Base-by-base conservation (phyloP, 2,329 filamentous ascomycete genomes). In the Colletotrichum sp. region DNA sequence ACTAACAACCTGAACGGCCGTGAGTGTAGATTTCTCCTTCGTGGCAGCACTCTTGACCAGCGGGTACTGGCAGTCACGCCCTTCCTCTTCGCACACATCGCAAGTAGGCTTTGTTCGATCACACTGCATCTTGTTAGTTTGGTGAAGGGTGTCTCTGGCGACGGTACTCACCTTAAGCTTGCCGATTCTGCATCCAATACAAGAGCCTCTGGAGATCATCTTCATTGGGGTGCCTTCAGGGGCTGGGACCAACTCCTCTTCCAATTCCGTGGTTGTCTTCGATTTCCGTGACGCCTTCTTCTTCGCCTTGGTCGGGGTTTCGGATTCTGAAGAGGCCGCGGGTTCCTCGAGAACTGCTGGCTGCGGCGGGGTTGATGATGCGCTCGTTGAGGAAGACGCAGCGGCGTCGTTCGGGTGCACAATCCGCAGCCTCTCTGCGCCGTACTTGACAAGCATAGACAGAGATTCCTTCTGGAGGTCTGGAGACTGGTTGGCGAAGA, bases 401-500 rank as follows among this genome's bases (percentile, higher is more conserved):
- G 81, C 79, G 8, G 81, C 79, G 18, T 84, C 82, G 9, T 82
- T 83, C 4, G 90, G 89, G 69, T 91, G 90, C 7, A 92, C 88
- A 64, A 92, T 91, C 13, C 89, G 85, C 28, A 92, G 81, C 16
- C 88, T 84, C 79, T 91, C 89, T 8, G 90, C 90, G 24, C 90
- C 90, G 71, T 91, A 91, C 78, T 86, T 88, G 1, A 87, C 85
- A 13, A 92, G 84, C 89, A 92, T 90, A 2, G 84, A 85, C 16
- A 92, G 81, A 1, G 90, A 92, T 69, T 89, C 86, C 68, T 84
- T 83, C 77, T 92, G 90, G 7, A 92, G 81, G 4, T 88, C 85
- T 0, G 90, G 89, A 1, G 90, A 87, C 81, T 92, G 90, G 70
- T 92, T 92, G 10, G 90, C 85, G 77, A 92, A 91, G 18, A 91